Evolutionary conservation across 202 grass and related monocot species (phyloP), one percentile per base, ranked within the genome.

Genomic region (Miscanthus sacchariflorus): DNA sequence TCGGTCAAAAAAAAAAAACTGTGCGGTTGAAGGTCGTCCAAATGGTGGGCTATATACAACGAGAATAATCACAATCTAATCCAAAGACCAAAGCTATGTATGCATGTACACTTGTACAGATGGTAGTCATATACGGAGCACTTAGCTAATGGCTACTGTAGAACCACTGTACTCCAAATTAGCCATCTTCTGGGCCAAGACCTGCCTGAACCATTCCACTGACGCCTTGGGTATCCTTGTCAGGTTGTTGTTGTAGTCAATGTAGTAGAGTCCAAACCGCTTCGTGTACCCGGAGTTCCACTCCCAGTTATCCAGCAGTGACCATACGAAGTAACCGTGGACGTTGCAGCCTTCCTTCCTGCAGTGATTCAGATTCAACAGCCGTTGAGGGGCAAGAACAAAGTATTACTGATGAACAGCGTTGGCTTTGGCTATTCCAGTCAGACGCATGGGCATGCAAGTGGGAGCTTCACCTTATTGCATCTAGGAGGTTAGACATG

Each of bases 201-300:
- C 74, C 73, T 88, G 72, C 27, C 64, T 76, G 83, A 99, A 99
- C 96, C 96, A 99, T 42, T 91, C 50, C 4, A 82, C 92, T 18
- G 96, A 99, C 18, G 88, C 89, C 90, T 99, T 99, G 48, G 94
- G 94, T 67, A 95, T 93, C 86, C 92, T 93, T 6, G 92, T 99
- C 23, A 96, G 81, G 75, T 99, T 99, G 87, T 99, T 95, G 40
- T 87, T 83, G 85, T 88, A 95, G 87, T 99, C 89, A 68, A 95
- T 63, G 73, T 92, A 96, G 86, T 96, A 95, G n/a, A 99, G 90
- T 0, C 94, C 94, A 63, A 99, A 99, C 1, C 92, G 81, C 83
- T 96, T 94, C 12, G 88, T 99, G 88, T 99, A 96, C 83, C 94
- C 92, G 23, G 92, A 93, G 84, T 96, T 96, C 96, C 94, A 95